These are phyloP conservation scores for Madurella fahalii DNA, from an alignment of 2,329 filamentous ascomycete genomes.

Conservation along the genomic window DNA sequence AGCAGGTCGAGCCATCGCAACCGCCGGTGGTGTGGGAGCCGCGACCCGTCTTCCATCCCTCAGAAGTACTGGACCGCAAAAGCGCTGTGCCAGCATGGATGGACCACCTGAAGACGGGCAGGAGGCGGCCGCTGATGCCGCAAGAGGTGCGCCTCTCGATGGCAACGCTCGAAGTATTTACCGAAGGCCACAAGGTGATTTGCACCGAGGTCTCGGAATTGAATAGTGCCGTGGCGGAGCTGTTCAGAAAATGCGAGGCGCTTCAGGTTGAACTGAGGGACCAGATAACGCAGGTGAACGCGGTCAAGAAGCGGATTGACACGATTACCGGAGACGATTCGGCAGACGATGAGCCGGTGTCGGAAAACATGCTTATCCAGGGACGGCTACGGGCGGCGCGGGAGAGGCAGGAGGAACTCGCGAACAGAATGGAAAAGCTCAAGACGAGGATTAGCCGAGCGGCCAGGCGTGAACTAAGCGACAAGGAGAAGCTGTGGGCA, in stretches of 20 bases:
- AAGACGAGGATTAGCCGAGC: slow-evolving; percentile 47
- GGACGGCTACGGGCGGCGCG: slow-evolving; percentile 52
- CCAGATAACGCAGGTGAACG: slow-evolving; percentile 62
- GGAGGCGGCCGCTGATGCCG: slow-evolving; percentile 46
- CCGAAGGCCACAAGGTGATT: slow-evolving; percentile 67
- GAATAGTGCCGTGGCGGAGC: slow-evolving; percentile 65
- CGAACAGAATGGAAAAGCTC: slow-evolving; percentile 57
- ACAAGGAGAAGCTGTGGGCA: slow-evolving; percentile 55
- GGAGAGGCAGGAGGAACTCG: slow-evolving; percentile 53
- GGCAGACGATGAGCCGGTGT: slow-evolving; percentile 44
- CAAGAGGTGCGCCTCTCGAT: slow-evolving; percentile 68
- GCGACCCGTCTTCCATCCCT: slow-evolving; percentile 63
- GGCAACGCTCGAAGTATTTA: slow-evolving; percentile 66
- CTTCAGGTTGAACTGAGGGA: slow-evolving; percentile 64
- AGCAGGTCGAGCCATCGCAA: slow-evolving; percentile 35
- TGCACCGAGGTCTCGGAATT: slow-evolving; percentile 65
- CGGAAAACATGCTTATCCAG: slow-evolving; percentile 55
- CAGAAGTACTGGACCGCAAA: slow-evolving; percentile 54
- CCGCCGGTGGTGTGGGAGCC: slow-evolving; percentile 55
- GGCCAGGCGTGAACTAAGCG: slow-evolving; percentile 51
- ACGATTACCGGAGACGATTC: slow-evolving; percentile 58
- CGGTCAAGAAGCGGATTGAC: slow-evolving; percentile 64
- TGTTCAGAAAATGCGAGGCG: slow-evolving; percentile 67
- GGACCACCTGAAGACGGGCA: slow-evolving; percentile 43
- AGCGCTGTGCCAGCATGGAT: slow-evolving; percentile 48